These are phyloP conservation scores for Kwoniella botswanensis DNA, from an alignment of 768 basidiomycete genomes.

Conservation along the genomic window DNA sequence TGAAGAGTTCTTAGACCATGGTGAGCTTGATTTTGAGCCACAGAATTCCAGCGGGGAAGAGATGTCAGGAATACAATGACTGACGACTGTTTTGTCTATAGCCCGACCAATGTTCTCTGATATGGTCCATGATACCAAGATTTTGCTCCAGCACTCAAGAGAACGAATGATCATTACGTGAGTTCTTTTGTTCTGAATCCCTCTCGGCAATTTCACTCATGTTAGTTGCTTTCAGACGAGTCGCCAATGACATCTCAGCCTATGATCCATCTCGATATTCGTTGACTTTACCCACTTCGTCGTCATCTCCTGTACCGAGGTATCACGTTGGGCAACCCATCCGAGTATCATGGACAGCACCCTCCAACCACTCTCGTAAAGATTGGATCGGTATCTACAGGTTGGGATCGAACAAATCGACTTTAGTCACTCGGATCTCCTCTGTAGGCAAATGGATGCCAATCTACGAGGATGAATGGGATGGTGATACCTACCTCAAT, in stretches of 20 bases:
- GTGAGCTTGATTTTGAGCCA: constrained; percentile 62
- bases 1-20: constrained; percentile 90
- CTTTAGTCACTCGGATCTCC: constrained; percentile 78
- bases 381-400: constrained; percentile 91
- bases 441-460: constrained; percentile 92
- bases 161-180: constrained; percentile 92
- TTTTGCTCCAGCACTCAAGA: constrained; percentile 84
- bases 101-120: constrained; percentile 87
- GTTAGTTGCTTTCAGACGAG: constrained; percentile 63
- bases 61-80: neutral
- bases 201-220: neutral
- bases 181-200: constrained; percentile 49
- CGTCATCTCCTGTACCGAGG: constrained; percentile 58
- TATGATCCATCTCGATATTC: constrained; percentile 82
- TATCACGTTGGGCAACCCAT: constrained; percentile 94
- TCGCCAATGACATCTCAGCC: constrained; percentile 78
- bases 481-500: constrained; percentile 73
- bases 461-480: constrained; percentile 89
- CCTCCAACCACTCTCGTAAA: constrained; percentile 78
- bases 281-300: constrained; percentile 64
- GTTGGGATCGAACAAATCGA: constrained; percentile 83
- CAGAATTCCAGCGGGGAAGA: no score
- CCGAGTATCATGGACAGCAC: constrained; percentile 82
- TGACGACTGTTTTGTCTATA: constrained; percentile 50
- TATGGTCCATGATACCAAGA: constrained; percentile 90